Evolutionary conservation across 23 red algal species (phyloP), one percentile per base, ranked within the genome.

Genomic region (Cyanidiococcus yangmingshanensis): DNA sequence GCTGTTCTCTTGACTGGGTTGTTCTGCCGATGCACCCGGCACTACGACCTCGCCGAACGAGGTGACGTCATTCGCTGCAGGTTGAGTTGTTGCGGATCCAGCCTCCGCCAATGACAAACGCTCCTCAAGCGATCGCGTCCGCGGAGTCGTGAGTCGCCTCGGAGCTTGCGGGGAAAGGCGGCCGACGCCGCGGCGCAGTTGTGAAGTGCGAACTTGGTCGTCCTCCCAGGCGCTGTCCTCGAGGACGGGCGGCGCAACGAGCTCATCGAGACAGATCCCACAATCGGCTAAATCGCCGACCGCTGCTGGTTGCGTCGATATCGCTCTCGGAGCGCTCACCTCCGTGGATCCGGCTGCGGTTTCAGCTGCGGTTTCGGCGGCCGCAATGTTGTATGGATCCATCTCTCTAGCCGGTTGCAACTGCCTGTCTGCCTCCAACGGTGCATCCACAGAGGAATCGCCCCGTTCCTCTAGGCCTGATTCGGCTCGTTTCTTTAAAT

Each of bases 231-330:
- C n/a, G n/a, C 7, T 2, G 32, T 71, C 63, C 63, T 71, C 63
- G 63, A 29, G 12, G 7, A 29, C 63, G 3, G 32, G 21, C 7
- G 63, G 63, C 27, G 63, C 63, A 7, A 30, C 27, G 16, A 71
- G 63, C 63, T 32, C 32, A 71, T 71, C 63, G n/a, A 71, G 63
- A 71, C 63, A 71, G 27, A 71, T 71, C 16, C 63, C 63, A 35
- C 63, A 71, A 30, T 71, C 63, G 63, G 27, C 27, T 2, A 71
- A 29, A 30, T 71, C 63, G 27, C 63, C 63, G 21, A 54, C 45
- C 12, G 21, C 45, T 21, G 21, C 12, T 21, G 45, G 45, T 15
- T 54, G 45, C 45, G 45, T 15, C 45, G 45, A 7, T 54, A 7
- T 54, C 21, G 21, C 45, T 54, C 12, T 54, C 45, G 45, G 45